Evolutionary conservation across 257 asterid species (phyloP).

Genomic region (Lycium barbarum): DNA sequence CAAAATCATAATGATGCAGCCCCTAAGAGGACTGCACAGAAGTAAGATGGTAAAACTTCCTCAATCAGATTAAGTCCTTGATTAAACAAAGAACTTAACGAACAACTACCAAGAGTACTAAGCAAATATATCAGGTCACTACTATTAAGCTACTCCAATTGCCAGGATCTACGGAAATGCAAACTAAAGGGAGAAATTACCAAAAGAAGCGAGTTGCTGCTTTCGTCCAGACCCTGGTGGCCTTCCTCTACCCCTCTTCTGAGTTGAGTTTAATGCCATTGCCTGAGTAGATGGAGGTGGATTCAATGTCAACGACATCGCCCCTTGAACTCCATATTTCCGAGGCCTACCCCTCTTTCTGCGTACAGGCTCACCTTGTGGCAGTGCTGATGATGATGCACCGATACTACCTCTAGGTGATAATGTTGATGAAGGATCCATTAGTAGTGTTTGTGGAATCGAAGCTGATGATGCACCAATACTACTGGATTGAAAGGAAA

Average conservation of each 20-base stretch:
- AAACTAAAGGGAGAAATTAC: slow-evolving; percentile 42
- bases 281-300: slow-evolving; percentile 57
- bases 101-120: neutral
- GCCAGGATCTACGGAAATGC: neutral
- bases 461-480: slow-evolving; percentile 45
- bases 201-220: slow-evolving; percentile 58
- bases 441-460: slow-evolving; percentile 52
- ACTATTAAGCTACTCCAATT: neutral
- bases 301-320: slow-evolving; percentile 53
- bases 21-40: neutral
- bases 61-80: neutral
- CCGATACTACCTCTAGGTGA: slow-evolving; percentile 58
- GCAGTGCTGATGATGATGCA: slow-evolving; percentile 55
- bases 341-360: slow-evolving; percentile 87
- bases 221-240: slow-evolving; percentile 78
- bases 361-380: slow-evolving; percentile 69
- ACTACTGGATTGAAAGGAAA: slow-evolving; percentile 57
- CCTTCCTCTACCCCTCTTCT: slow-evolving; percentile 71
- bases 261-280: slow-evolving; percentile 46
- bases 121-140: neutral
- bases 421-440: slow-evolving; percentile 63
- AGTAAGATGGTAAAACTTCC: neutral
- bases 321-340: slow-evolving; percentile 73
- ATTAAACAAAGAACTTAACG: neutral
- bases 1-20: neutral